These are phyloP conservation scores for Triadica sebifera DNA, from an alignment of 345 rosid species.

Conservation along the genomic window DNA sequence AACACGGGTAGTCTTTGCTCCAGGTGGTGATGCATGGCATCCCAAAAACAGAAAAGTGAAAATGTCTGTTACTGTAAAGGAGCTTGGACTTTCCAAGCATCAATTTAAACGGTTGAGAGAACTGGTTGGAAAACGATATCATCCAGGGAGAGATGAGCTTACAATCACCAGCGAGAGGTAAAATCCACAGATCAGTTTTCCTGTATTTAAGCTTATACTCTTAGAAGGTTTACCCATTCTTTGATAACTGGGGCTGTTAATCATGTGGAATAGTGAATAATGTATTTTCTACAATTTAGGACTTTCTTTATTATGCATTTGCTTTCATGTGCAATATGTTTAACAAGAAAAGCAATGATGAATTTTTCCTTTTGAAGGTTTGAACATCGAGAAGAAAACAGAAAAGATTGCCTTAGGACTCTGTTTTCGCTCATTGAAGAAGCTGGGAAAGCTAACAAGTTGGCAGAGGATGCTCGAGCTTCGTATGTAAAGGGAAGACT, in stretches of 20 bases:
- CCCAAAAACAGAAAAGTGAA: conserved; percentile 95
- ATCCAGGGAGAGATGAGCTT: conserved; percentile 94
- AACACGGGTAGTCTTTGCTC: conserved; percentile 79
- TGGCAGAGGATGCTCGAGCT: conserved; percentile 68
- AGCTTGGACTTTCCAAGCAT: conserved; percentile 85
- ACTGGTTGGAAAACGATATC: conserved; percentile 82
- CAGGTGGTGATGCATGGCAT: conserved; percentile 99
- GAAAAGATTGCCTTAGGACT: conserved; percentile 89
- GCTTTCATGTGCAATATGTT: neutral
- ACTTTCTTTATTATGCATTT: neutral
- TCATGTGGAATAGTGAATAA: neutral
- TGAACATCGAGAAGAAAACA: conserved; percentile 93
- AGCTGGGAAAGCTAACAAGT: conserved; percentile 74
- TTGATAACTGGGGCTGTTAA: no score
- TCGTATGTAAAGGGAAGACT: conserved; percentile 76
- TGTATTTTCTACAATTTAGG: neutral
- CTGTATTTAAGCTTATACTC: no score
- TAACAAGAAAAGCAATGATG: neutral
- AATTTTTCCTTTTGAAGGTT: conserved; percentile 46
- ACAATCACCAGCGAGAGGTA: conserved; percentile 96
- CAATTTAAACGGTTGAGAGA: conserved; percentile 72
- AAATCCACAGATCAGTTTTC: neutral
- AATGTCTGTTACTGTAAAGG: conserved; percentile 88
- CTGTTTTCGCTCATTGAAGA: conserved; percentile 75
- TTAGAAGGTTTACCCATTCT: no score